Conservation (phyloP, 192 early-diverging fungal genomes). For the Entophlyctis luteolus region DNA sequence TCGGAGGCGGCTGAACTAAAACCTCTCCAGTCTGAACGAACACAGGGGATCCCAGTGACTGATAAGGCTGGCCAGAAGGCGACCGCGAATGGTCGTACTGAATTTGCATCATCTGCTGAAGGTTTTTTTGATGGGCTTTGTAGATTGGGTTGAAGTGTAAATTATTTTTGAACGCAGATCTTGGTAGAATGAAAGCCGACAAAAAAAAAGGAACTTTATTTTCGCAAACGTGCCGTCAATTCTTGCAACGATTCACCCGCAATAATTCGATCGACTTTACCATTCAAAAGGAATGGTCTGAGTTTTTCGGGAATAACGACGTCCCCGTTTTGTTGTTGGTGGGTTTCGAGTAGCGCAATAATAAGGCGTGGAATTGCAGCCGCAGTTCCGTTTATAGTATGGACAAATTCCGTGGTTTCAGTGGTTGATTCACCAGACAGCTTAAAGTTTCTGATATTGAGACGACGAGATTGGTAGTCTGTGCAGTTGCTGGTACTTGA, state of each 20-base stretch:
- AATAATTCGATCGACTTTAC: slow-evolving; percentile 18
- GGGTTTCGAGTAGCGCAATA: slow-evolving; percentile 81
- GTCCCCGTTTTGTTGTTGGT: slow-evolving; percentile 68
- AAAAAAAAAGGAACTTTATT: too few relatives aligned
- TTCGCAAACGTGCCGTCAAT: slow-evolving; percentile 6
- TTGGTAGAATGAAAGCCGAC: too few relatives aligned
- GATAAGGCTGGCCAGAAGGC: too few relatives aligned
- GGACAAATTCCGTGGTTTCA: slow-evolving; percentile 60
- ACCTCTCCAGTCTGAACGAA: too few relatives aligned
- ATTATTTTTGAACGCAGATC: too few relatives aligned
- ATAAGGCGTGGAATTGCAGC: slow-evolving; percentile 84
- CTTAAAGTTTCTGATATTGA: slow-evolving; percentile 67
- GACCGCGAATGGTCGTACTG: too few relatives aligned
- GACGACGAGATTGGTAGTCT: slow-evolving; percentile 83
- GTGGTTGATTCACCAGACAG: neutral
- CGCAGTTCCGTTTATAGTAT: slow-evolving; percentile 91
- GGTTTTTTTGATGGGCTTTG: too few relatives aligned
- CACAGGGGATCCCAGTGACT: too few relatives aligned
- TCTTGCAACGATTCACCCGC: slow-evolving; percentile 4
- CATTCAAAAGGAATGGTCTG: slow-evolving; percentile 52
- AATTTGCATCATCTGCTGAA: too few relatives aligned
- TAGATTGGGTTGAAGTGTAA: too few relatives aligned
- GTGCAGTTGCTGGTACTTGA: slow-evolving; percentile 90
- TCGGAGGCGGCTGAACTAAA: too few relatives aligned
- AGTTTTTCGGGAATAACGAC: slow-evolving; percentile 68